Percentiles rank a stretch among this genome's conserved stretches.
Conservation (phyloP, 441 rosid species). For the Metrosideros polymorpha region DNA sequence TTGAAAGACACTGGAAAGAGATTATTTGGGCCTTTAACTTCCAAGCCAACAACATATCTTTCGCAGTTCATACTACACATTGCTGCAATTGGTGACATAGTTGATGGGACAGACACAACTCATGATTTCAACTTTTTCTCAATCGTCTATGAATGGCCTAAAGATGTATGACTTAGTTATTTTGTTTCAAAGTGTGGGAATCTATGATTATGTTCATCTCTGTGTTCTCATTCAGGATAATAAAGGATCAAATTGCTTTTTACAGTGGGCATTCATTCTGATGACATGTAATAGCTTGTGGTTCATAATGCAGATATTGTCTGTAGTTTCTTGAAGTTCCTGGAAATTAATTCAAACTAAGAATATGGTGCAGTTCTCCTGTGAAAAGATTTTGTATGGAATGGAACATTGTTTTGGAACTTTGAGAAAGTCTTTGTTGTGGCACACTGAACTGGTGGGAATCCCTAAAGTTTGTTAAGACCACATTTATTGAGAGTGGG, state of each 20-base stretch:
- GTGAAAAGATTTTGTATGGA: neutral
- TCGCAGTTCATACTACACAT: slow-evolving; percentile 93
- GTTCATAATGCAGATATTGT: neutral
- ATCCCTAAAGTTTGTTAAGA: neutral
- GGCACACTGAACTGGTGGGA: neutral
- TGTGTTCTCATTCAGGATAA: neutral
- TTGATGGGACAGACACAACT: slow-evolving; percentile 98
- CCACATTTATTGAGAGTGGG: neutral
- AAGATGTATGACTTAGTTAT: slow-evolving; percentile 64
- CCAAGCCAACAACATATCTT: slow-evolving; percentile 79
- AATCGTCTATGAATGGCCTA: slow-evolving; percentile 95
- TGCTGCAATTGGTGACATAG: slow-evolving; percentile 99
- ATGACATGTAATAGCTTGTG: neutral
- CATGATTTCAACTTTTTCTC: slow-evolving; percentile 99
- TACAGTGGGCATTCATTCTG: neutral
- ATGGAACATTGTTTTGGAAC: neutral
- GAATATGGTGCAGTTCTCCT: neutral
- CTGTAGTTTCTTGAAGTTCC: neutral
- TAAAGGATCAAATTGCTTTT: neutral
- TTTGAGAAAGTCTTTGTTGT: neutral
- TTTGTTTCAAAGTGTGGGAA: neutral
- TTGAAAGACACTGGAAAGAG: slow-evolving; percentile 70
- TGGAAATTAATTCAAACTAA: neutral
- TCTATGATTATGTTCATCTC: neutral
- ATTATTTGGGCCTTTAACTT: slow-evolving; percentile 65